These are phyloP conservation scores for Saccharomycopsis lassenensis DNA, from an alignment of 805 yeast genomes.

Conservation along the genomic window DNA sequence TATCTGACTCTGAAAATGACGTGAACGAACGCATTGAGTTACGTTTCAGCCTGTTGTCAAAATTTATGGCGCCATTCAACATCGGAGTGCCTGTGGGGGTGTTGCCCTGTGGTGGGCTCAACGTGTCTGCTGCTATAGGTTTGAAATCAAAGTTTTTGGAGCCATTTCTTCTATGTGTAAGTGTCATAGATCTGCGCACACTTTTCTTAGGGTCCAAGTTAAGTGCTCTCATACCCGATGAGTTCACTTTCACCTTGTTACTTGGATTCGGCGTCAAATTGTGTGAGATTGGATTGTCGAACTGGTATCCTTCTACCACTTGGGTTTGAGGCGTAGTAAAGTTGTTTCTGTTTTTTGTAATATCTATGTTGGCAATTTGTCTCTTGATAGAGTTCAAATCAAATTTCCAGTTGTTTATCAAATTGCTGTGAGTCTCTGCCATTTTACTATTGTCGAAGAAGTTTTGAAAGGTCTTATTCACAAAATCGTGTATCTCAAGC, in stretches of 20 bases:
- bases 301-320: no score
- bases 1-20: neutral
- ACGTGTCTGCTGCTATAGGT: constrained; percentile 3
- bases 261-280: no score
- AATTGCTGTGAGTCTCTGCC: neutral
- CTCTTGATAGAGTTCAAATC: constrained; percentile 7
- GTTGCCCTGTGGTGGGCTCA: no score
- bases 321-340: no score
- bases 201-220: constrained; percentile 9
- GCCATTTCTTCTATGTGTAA: constrained; percentile 7
- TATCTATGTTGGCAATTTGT: constrained; percentile 10
- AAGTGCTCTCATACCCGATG: constrained; percentile 14
- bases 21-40: constrained; percentile 9
- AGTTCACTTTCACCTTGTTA: constrained; percentile 1
- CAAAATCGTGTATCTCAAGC: constrained; percentile 16
- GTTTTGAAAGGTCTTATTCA: neutral
- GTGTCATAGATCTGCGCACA: constrained; percentile 7
- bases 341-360: constrained; percentile 1
- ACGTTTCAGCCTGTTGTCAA: constrained; percentile 3
- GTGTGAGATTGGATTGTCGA: no score
- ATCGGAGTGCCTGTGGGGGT: no score
- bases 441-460: neutral
- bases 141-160: constrained; percentile 9
- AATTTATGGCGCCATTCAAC: no score
- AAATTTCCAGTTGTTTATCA: constrained; percentile 20